Percentiles rank a stretch among this genome's conserved stretches.
Conservation (phyloP, 768 basidiomycete species). For the Russula griseocarnosa region DNA sequence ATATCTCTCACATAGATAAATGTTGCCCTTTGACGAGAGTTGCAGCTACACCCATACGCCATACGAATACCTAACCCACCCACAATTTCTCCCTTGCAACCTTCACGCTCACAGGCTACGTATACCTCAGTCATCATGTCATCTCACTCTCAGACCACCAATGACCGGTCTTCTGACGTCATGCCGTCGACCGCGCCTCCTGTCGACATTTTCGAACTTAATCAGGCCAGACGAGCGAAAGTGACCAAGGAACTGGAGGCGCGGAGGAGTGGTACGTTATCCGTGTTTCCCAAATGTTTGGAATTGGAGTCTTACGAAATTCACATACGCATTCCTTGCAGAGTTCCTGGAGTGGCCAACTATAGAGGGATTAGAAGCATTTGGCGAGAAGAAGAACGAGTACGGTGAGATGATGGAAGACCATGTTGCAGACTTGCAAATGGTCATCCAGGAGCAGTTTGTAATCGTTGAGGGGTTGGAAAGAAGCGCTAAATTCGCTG, state of each 20-base stretch:
- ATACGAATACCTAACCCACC: not conserved
- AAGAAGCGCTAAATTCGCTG: not conserved
- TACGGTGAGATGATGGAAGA: not conserved
- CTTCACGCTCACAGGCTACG: not conserved
- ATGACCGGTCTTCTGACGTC: not conserved
- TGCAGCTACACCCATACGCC: not conserved
- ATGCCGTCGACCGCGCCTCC: not conserved
- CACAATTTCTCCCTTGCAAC: no score
- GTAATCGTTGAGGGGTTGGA: not conserved
- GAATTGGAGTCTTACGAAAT: no score
- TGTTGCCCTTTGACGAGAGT: not conserved
- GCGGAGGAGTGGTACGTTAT: not conserved
- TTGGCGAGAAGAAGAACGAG: conserved; percentile 9
- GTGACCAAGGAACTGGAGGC: not conserved
- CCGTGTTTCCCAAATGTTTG: not conserved
- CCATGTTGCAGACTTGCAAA: not conserved
- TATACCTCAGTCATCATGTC: not conserved
- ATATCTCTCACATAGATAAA: not conserved
- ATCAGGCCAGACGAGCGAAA: conserved; percentile 1
- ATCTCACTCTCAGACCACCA: not conserved
- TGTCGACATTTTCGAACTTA: not conserved
- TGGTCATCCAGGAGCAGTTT: not conserved
- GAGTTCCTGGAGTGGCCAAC: conserved; percentile 6
- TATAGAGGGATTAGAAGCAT: conserved; percentile 9
- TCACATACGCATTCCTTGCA: no score